phyloP scores from a whole-genome alignment of 1,139 yeast genomes.

The Kodamaea sp. region DNA sequence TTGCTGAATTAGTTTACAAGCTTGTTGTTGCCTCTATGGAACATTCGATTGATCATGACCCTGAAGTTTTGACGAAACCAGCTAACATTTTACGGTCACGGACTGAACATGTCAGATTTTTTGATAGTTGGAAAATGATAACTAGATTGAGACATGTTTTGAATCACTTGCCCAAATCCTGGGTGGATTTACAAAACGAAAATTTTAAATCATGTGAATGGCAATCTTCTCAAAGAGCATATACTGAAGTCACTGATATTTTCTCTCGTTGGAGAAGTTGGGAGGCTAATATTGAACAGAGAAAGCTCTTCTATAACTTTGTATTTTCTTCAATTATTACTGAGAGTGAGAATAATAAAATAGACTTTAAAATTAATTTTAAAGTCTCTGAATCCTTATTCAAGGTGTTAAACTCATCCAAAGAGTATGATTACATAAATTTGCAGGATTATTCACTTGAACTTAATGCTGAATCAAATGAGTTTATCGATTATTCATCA shows the following conservation, averaged over 20 bases:
- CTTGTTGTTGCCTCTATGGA: conserved; percentile 61
- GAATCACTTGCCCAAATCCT: conserved; percentile 53
- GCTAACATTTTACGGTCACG: conserved; percentile 74
- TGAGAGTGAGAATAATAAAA: not conserved
- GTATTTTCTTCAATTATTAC: conserved; percentile 25
- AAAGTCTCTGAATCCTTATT: conserved; percentile 5
- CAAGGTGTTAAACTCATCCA: conserved; percentile 5
- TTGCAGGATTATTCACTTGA: conserved; percentile 14
- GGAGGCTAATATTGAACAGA: conserved; percentile 57
- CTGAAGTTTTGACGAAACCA: conserved; percentile 86
- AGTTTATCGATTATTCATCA: conserved; percentile 9
- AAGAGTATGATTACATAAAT: conserved; percentile 15
- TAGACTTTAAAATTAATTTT: conserved; percentile 5
- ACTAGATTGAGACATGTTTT: conserved; percentile 74
- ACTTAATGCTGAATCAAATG: not conserved
- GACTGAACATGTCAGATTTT: conserved; percentile 69
- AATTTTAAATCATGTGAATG: conserved; percentile 22
- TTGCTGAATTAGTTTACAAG: conserved; percentile 48
- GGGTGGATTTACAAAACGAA: conserved; percentile 34
- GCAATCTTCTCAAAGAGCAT: conserved; percentile 51
- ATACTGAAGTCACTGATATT: conserved; percentile 49
- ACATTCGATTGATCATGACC: conserved; percentile 70
- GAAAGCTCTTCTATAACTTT: conserved; percentile 49
- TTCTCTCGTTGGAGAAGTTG: conserved; percentile 88
- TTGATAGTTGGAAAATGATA: conserved; percentile 84